Conservation (phyloP, 805 yeast species). For the Candida loeiensis region DNA sequence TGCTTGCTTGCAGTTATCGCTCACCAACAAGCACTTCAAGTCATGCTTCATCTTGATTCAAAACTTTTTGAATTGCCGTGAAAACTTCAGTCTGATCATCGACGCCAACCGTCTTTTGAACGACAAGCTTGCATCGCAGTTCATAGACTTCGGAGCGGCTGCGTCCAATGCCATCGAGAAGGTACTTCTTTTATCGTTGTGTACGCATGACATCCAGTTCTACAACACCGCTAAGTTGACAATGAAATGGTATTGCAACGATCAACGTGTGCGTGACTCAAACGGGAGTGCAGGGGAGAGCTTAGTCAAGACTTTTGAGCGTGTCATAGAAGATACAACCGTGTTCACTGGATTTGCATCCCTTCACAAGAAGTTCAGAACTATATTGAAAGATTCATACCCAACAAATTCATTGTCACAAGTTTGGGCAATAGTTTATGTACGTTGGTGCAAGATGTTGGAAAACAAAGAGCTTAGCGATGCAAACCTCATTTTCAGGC, state of each 20-base stretch:
- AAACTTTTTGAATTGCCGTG: constrained; percentile 28
- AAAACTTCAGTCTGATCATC: constrained; percentile 13
- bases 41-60: constrained; percentile 34
- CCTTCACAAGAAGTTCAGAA: constrained; percentile 61
- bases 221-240: constrained; percentile 37
- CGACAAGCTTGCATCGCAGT: constrained; percentile 8
- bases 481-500: constrained; percentile 52
- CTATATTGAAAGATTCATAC: constrained; percentile 26
- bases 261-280: constrained; percentile 1
- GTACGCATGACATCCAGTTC: constrained; percentile 44
- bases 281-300: constrained; percentile 5
- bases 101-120: constrained; percentile 5
- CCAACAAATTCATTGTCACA: constrained; percentile 40
- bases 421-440: constrained; percentile 46
- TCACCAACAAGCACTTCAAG: constrained; percentile 36
- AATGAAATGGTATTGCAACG: constrained; percentile 22
- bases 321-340: constrained; percentile 48
- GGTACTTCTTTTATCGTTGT: constrained; percentile 34
- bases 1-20: constrained; percentile 29
- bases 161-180: constrained; percentile 33
- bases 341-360: constrained; percentile 72
- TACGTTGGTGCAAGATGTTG: constrained; percentile 42
- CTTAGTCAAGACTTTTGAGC: constrained; percentile 20
- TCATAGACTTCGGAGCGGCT: constrained; percentile 16
- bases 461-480: constrained; percentile 27